Base-by-base conservation (phyloP, 257 asterid species). In the Eustoma russellianum region DNA sequence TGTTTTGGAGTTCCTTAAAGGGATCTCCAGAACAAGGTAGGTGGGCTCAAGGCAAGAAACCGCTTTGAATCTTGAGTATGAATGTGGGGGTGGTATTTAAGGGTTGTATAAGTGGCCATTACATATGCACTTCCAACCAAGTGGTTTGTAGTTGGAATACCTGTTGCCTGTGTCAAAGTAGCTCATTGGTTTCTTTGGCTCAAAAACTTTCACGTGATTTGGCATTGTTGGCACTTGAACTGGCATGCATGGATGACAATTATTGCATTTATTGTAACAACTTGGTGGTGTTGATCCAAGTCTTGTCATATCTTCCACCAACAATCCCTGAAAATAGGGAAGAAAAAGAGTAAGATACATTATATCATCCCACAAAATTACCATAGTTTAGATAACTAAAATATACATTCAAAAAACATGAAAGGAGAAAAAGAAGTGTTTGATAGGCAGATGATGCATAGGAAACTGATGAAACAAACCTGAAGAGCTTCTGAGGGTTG, bases 71-170 rank as follows among this genome's bases (percentile, higher is more conserved):
- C 43, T 38, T 38, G 12, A 38, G 12, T 38, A 11, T 38, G 43
- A 11, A 24, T 24, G 2, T 24, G n/a, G 30, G 30, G 30, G 30
- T 24, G 30, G 18, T 46, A 24, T 24, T 50, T 56, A 88, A 56
- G 99, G 99, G 43, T 85, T 88, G 77, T 75, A 92, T 33, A 88
- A 68, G 54, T 83, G 85, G 63, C 85, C 88, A 35, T 61, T 80
- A 65, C 99, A 92, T 63, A 88, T 79, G 83, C 99, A 88, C 64
- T 88, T 88, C 99, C 99, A 92, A 1, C 95, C 99, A 3, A 92
- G 85, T 24, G 99, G 99, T 86, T 92, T 92, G 83, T 92, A 92
- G 79, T 92, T 88, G 15, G 99, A 85, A 81, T 92, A 88, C 85
- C 95, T 74, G 73, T 79, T n/a, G n/a, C n/a, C 50, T 16, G 83